phyloP scores from a whole-genome alignment of 495 filamentous ascomycete species.

The Pyrenula aspistea region DNA sequence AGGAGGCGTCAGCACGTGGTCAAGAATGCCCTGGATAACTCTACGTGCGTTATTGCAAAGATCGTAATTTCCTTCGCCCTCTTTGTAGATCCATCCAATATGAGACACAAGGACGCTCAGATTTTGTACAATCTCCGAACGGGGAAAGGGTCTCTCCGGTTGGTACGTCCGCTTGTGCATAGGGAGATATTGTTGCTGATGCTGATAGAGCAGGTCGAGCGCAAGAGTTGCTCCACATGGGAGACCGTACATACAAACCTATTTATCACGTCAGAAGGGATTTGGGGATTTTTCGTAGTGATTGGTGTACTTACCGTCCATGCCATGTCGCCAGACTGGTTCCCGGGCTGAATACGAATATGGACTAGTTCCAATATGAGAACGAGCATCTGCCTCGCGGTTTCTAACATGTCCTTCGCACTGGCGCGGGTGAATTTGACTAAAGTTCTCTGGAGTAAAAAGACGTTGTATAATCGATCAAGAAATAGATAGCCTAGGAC shows the following conservation, averaged over 20 bases:
- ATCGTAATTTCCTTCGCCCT: slow-evolving; percentile 10
- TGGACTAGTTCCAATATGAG: slow-evolving; percentile 21
- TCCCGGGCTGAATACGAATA: slow-evolving; percentile 21
- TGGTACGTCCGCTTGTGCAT: slow-evolving; percentile 10
- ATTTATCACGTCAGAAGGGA: not conserved
- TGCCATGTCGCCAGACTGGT: slow-evolving; percentile 10
- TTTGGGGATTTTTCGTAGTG: not conserved
- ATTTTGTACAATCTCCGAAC: slow-evolving; percentile 48
- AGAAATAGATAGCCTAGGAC: slow-evolving; percentile 9
- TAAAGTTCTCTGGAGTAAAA: slow-evolving; percentile 37
- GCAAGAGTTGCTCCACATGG: not conserved
- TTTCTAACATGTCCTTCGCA: slow-evolving; percentile 24
- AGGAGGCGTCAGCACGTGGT: slow-evolving; percentile 10
- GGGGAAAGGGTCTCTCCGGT: slow-evolving; percentile 17
- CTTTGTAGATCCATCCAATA: slow-evolving; percentile 11
- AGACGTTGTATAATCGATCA: slow-evolving; percentile 32
- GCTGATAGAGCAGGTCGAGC: not conserved
- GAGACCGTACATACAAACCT: not conserved
- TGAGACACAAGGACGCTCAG: slow-evolving; percentile 36
- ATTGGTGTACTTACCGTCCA: slow-evolving; percentile 9
- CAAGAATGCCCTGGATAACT: slow-evolving; percentile 14
- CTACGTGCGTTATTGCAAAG: slow-evolving; percentile 16
- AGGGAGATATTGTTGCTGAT: slow-evolving; percentile 22
- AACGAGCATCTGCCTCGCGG: slow-evolving; percentile 30
- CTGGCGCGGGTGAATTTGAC: slow-evolving; percentile 24